Conservation (phyloP, 371 early-diverging fungal genomes). For the Apophysomyces elegans region DNA sequence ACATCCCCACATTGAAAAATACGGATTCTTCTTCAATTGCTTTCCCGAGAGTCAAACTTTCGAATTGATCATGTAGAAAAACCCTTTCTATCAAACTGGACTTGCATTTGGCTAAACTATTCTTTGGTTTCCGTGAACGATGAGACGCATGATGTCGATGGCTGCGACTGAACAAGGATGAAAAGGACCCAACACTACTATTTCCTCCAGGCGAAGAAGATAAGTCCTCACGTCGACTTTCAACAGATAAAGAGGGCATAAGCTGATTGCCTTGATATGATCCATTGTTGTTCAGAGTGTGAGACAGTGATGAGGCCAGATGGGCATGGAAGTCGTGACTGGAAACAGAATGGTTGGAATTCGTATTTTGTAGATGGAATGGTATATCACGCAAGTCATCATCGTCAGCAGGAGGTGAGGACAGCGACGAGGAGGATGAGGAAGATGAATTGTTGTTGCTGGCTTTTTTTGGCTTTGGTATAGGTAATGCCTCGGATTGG, state of each 20-base stretch:
- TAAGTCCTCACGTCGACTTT: background rate
- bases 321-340: background rate
- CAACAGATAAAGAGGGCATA: slow-evolving; percentile 22
- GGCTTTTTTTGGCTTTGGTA: slow-evolving; percentile 26
- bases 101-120: slow-evolving; percentile 56
- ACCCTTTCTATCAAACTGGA: slow-evolving; percentile 75
- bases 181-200: slow-evolving; percentile 34
- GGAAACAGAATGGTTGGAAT: background rate
- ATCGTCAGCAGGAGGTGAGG: background rate
- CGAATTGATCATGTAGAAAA: slow-evolving; percentile 70
- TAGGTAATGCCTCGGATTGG: slow-evolving; percentile 41
- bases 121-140: slow-evolving; percentile 44
- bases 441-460: background rate
- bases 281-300: background rate
- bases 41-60: slow-evolving; percentile 51
- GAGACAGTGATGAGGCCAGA: background rate
- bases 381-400: background rate
- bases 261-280: slow-evolving; percentile 18
- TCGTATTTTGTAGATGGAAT: background rate
- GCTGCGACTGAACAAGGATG: slow-evolving; percentile 30
- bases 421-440: background rate
- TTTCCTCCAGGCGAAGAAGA: background rate
- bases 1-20: slow-evolving; percentile 68
- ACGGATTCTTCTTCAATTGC: slow-evolving; percentile 22
- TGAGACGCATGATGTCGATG: slow-evolving; percentile 14